Conservation (phyloP, 306 rosid species). For the Gleditsia sinensis region DNA sequence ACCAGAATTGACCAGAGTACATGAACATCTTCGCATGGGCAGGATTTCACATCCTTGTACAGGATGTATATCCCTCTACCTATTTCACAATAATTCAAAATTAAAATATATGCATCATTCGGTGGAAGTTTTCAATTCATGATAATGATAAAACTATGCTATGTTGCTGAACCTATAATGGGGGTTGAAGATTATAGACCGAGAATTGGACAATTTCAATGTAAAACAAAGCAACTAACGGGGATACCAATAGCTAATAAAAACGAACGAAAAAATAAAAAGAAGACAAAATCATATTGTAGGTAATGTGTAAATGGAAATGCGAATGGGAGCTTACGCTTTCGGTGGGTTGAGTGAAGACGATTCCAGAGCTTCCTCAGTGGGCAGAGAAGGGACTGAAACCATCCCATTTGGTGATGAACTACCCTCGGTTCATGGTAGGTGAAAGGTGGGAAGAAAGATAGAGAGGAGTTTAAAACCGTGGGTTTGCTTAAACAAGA, state of each 20-base stretch:
- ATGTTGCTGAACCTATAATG: background rate
- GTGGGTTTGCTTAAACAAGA: slow-evolving; percentile 37
- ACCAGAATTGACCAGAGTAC: slow-evolving; percentile 76
- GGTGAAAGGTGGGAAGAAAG: slow-evolving; percentile 43
- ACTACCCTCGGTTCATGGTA: slow-evolving; percentile 38
- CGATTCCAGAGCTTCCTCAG: slow-evolving; percentile 76
- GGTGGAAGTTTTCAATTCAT: background rate
- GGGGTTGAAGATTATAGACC: background rate
- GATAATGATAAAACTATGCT: background rate
- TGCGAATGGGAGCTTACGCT: slow-evolving; percentile 34
- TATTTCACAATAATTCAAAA: background rate
- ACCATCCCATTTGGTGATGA: slow-evolving; percentile 61
- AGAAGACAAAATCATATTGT: background rate
- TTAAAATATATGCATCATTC: background rate
- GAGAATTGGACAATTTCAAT: background rate
- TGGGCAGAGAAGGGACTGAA: slow-evolving; percentile 55
- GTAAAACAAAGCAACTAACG: background rate
- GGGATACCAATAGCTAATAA: background rate
- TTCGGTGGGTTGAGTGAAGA: slow-evolving; percentile 49
- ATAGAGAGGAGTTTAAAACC: slow-evolving; percentile 24
- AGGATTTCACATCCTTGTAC: slow-evolving; percentile 76
- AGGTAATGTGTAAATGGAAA: background rate
- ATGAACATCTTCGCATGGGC: slow-evolving; percentile 76
- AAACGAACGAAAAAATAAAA: background rate
- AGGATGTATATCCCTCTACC: slow-evolving; percentile 66